phyloP scores from a whole-genome alignment of 192 early-diverging fungal species.

The Gryganskiella cystojenkinii region DNA sequence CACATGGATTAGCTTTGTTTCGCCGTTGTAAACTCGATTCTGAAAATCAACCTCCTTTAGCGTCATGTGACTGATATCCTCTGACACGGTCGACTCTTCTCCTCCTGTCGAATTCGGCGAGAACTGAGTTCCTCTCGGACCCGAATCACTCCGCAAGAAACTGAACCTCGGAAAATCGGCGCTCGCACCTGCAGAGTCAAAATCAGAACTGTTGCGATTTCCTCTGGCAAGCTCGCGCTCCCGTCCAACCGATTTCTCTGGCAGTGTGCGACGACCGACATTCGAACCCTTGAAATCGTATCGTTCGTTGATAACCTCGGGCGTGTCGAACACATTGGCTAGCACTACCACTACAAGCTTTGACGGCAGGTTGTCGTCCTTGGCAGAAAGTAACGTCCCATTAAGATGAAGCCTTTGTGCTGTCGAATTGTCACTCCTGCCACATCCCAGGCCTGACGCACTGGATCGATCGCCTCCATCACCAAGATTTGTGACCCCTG shows the following conservation, averaged over 20 bases:
- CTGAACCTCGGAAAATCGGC: neutral
- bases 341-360: conserved; percentile 44
- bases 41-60: conserved; percentile 50
- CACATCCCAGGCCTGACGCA: neutral
- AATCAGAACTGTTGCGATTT: neutral
- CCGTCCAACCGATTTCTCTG: neutral
- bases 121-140: neutral
- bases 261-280: conserved; percentile 35
- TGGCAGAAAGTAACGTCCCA: conserved; percentile 30
- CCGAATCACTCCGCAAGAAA: neutral
- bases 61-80: conserved; percentile 37
- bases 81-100: neutral
- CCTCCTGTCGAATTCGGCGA: neutral
- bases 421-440: conserved; percentile 13
- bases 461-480: neutral
- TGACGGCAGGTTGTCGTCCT: conserved; percentile 31
- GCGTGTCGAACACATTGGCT: conserved; percentile 48
- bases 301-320: conserved; percentile 41
- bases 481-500: neutral
- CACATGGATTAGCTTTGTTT: conserved; percentile 38
- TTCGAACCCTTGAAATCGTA: conserved; percentile 51
- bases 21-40: conserved; percentile 25
- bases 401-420: conserved; percentile 42
- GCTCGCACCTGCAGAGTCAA: neutral
- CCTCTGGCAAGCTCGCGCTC: neutral